phyloP scores from a whole-genome alignment of 345 rosid species.

The Citrus reticulata region DNA sequence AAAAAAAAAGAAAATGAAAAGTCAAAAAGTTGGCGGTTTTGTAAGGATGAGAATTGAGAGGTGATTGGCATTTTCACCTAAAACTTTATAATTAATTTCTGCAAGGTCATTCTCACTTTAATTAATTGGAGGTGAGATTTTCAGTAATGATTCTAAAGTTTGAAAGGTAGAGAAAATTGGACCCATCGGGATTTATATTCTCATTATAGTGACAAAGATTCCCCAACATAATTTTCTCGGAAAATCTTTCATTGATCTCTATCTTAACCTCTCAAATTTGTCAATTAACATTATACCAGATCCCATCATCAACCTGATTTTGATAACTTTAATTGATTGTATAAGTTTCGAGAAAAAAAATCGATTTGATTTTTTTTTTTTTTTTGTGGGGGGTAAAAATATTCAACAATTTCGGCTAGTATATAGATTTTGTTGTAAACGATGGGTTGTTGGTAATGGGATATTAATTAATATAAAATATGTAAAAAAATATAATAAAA shows the following conservation, averaged over 20 bases:
- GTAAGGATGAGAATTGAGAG: conserved; percentile 13
- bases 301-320: background rate
- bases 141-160: background rate
- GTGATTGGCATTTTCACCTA: conserved; percentile 19
- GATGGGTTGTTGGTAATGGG: background rate
- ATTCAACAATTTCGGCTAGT: background rate
- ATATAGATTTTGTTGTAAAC: background rate
- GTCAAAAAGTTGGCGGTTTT: background rate
- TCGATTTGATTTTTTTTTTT: too few species aligned
- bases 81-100: background rate
- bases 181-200: conserved; percentile 6
- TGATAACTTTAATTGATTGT: background rate
- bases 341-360: too few species aligned
- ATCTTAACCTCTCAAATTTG: too few species aligned
- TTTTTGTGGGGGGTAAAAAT: background rate
- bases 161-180: background rate
- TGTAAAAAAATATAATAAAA: background rate
- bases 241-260: background rate
- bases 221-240: background rate
- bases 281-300: too few species aligned
- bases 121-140: background rate
- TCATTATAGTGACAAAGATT: conserved; percentile 11
- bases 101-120: background rate
- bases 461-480: too few species aligned
- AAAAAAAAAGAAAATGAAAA: background rate